phyloP scores from a whole-genome alignment of 352 stramenopile genomes.

The Globisporangium yorkense region DNA sequence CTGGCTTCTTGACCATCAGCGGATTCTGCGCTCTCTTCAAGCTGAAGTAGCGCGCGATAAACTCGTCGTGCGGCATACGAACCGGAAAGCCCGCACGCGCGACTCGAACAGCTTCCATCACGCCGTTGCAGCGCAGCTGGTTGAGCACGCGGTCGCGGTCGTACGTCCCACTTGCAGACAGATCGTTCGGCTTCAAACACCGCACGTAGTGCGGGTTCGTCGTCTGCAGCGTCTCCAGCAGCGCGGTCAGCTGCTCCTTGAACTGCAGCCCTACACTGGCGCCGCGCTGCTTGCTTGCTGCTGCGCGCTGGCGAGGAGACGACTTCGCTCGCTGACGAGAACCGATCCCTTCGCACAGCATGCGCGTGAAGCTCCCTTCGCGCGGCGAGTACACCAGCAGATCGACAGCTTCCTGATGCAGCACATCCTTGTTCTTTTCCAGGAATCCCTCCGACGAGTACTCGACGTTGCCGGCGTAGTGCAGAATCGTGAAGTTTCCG shows the following conservation, averaged over 20 bases:
- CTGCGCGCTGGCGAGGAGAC: slow-evolving; percentile 47
- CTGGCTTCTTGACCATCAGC: slow-evolving; percentile 22
- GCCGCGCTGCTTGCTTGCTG: slow-evolving; percentile 56
- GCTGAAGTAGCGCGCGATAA: slow-evolving; percentile 72
- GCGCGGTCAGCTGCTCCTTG: slow-evolving; percentile 70
- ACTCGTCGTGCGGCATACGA: slow-evolving; percentile 68
- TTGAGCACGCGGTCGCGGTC: slow-evolving; percentile 70
- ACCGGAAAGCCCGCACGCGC: slow-evolving; percentile 80
- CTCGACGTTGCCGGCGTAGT: slow-evolving; percentile 80
- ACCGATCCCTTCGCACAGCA: slow-evolving; percentile 59
- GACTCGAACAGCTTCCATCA: slow-evolving; percentile 85
- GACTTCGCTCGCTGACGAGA: slow-evolving; percentile 43
- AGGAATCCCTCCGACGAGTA: slow-evolving; percentile 72
- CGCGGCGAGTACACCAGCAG: slow-evolving; percentile 66
- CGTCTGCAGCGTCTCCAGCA: slow-evolving; percentile 64
- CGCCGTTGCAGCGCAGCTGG: slow-evolving; percentile 81
- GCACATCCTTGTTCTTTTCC: slow-evolving; percentile 85
- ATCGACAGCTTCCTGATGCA: slow-evolving; percentile 80
- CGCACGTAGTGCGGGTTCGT: slow-evolving; percentile 87
- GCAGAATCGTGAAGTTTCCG: slow-evolving; percentile 68
- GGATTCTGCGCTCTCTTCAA: slow-evolving; percentile 49
- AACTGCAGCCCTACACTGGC: slow-evolving; percentile 85
- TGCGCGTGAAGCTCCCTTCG: slow-evolving; percentile 69
- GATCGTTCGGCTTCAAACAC: slow-evolving; percentile 88
- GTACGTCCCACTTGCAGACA: slow-evolving; percentile 50